Conservation (phyloP, 106 monocot species). For the Hemerocallis citrina region DNA sequence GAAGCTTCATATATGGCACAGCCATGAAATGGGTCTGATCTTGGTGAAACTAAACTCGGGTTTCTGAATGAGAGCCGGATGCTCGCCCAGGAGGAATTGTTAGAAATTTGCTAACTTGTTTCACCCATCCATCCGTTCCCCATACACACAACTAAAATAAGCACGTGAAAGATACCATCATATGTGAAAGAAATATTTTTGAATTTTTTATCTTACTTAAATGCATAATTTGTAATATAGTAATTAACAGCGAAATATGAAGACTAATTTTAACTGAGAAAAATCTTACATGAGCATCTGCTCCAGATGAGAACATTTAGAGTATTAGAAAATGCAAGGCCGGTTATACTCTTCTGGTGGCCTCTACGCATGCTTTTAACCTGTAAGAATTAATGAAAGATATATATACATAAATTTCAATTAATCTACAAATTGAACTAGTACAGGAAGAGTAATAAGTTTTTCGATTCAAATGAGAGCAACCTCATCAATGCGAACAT, state of each 20-base stretch:
- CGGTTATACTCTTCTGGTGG: constrained; percentile 58
- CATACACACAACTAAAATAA: constrained; percentile 33
- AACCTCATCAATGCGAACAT: constrained; percentile 63
- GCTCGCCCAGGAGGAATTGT: constrained; percentile 24
- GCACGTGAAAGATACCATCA: not conserved
- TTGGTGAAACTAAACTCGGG: constrained; percentile 34
- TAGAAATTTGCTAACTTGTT: constrained; percentile 16
- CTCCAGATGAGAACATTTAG: constrained; percentile 74
- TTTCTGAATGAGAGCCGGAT: constrained; percentile 16
- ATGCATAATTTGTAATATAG: not conserved
- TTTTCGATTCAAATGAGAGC: constrained; percentile 1
- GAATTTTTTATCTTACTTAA: not conserved
- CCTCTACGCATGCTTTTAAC: constrained; percentile 53
- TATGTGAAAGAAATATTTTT: not conserved
- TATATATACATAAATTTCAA: not conserved
- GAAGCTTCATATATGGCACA: constrained; percentile 28
- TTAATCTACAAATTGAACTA: not conserved
- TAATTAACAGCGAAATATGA: not conserved
- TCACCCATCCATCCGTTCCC: constrained; percentile 31
- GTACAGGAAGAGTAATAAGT: not conserved
- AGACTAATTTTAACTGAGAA: too few relatives aligned
- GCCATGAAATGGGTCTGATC: constrained; percentile 32
- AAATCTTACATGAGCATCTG: constrained; percentile 62
- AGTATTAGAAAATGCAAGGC: constrained; percentile 53
- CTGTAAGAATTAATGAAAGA: constrained; percentile 17